These are phyloP conservation scores for Apiospora pterosperma DNA, from an alignment of 2,329 filamentous ascomycete genomes.

Conservation along the genomic window DNA sequence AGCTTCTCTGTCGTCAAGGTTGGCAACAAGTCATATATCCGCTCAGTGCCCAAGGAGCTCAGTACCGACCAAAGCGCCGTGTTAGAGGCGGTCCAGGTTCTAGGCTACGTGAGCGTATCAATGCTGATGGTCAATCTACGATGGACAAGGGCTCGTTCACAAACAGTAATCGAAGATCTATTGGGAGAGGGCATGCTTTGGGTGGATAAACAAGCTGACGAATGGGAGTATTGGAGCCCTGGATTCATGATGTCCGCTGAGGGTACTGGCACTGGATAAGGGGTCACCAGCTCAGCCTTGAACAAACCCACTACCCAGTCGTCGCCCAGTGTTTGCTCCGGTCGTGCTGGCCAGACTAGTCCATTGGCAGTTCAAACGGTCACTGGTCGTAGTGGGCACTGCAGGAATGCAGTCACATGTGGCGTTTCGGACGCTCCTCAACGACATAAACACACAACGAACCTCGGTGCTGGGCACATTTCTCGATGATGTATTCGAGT, in stretches of 20 bases:
- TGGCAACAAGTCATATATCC: conserved; percentile 81
- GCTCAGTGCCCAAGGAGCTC: conserved; percentile 90
- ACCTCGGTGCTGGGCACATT: background rate
- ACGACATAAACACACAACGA: background rate
- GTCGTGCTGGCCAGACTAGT: background rate
- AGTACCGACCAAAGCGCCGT: conserved; percentile 93
- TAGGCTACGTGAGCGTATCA: conserved; percentile 85
- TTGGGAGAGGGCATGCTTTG: conserved; percentile 87
- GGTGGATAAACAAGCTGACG: conserved; percentile 81
- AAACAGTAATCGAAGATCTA: conserved; percentile 87
- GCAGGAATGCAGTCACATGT: background rate
- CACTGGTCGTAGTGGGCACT: background rate
- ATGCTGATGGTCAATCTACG: conserved; percentile 84
- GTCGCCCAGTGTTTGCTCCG: background rate
- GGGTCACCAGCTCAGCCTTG: background rate
- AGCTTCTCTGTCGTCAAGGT: conserved; percentile 84
- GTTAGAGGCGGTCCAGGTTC: conserved; percentile 82
- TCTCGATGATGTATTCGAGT: background rate
- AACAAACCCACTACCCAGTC: background rate
- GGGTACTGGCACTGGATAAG: conserved; percentile 10
- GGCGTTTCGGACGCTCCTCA: background rate
- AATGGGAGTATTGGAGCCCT: conserved; percentile 93
- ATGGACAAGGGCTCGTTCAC: conserved; percentile 82
- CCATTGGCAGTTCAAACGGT: too few relatives aligned
- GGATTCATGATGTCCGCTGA: conserved; percentile 46